Evolutionary conservation across 1,139 yeast genomes (phyloP), one percentile per base, ranked within the genome.

Genomic region (Nakaseomyces bracarensis): DNA sequence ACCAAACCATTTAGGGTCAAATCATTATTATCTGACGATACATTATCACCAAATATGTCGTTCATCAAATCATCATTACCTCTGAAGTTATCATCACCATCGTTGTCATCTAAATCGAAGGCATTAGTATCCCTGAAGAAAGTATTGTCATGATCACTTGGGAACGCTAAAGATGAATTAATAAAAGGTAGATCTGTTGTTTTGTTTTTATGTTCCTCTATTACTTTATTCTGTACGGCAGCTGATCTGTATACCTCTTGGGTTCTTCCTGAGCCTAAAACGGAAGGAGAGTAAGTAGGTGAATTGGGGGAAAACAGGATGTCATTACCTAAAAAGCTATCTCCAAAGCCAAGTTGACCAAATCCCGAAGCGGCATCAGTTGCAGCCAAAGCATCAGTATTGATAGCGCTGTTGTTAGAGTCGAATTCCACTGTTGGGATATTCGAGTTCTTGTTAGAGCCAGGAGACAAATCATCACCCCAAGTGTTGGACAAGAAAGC

Each of bases 91-190:
- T 18, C 22, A 18, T 40, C 31, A 14, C 20, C 29, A 4, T 47
- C 34, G 14, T 30, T 34, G 23, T 36, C 39, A 14, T 39, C 41
- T 20, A 33, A 19, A 4, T n/a, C 14, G 7, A 28, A 11, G 4
- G 20, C 15, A 30, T 14, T 5, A 2, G 29, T 35, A 4, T 36
- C 31, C 7, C 30, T 36, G 8, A 36, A 19, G 16, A 40, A 28
- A 4, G 33, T 28, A 21, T 41, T 29, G 13, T 34, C 38, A 13
- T 31, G 30, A 19, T 39, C 33, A n/a, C 39, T 29, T 36, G 56
- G 56, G 48, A 55, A 55, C 3, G 59, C 59, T 14, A 55, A 42
- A 7, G 48, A 43, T 10, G 52, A 16, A 27, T 54, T 53, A 18
- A 55, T 49, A 18, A 54, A 54, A 10, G 57, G 54, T 11, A 48